Evolutionary conservation across 441 rosid species (phyloP), one percentile per base, ranked within the genome.

Genomic region (Eutrema salsugineum): DNA sequence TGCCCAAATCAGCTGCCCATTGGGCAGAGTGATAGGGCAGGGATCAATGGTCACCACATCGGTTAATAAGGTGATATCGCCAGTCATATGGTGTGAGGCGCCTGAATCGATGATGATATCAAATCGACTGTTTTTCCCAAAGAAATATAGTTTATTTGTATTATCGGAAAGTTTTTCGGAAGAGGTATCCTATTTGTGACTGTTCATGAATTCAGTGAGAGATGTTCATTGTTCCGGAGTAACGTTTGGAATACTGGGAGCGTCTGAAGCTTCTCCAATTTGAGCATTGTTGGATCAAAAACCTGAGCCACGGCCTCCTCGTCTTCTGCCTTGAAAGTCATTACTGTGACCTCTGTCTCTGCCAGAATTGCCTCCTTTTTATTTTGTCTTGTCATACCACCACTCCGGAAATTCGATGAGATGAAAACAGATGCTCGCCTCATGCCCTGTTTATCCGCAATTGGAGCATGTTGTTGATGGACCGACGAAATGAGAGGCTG

Each of bases 281-380:
- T n/a, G n/a, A n/a, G n/a, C n/a, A n/a, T n/a, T n/a, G n/a, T n/a
- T n/a, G n/a, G n/a, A n/a, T n/a, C n/a, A n/a, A n/a, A n/a, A n/a
- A n/a, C n/a, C n/a, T n/a, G n/a, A n/a, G n/a, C n/a, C n/a, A n/a
- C n/a, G n/a, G n/a, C n/a, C n/a, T n/a, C n/a, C n/a, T n/a, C n/a
- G n/a, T n/a, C 4, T 4, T 22, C 27, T 22, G 27, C 3, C n/a
- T n/a, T n/a, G n/a, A n/a, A n/a, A n/a, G n/a, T n/a, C n/a, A 3
- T n/a, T n/a, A n/a, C n/a, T n/a, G n/a, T n/a, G n/a, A n/a, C 27
- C 27, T 22, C 27, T 2, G 2, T 4, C 27, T 22, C 4, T 0
- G 2, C 27, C 27, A 0, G n/a, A n/a, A n/a, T n/a, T n/a, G n/a
- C 27, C 27, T 2, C 0, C 0, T 0, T n/a, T n/a, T n/a, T 3